Evolutionary conservation across 1,139 yeast genomes (phyloP).

Genomic region (Kodamaea sp.): DNA sequence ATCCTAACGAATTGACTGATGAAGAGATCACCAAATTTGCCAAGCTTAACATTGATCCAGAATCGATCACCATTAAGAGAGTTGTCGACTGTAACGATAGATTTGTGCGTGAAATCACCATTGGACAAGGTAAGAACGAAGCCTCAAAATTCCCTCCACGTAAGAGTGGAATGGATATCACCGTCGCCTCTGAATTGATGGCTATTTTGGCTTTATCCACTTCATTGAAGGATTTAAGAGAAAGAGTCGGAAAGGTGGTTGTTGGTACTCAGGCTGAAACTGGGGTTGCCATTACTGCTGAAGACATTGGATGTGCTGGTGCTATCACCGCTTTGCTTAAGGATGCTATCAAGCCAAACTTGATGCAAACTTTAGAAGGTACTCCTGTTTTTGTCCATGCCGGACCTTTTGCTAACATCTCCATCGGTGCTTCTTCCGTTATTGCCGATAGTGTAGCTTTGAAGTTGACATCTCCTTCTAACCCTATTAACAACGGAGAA

Average conservation of each 20-base stretch:
- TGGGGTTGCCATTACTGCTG: slow-evolving; percentile 93
- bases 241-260: slow-evolving; percentile 87
- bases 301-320: slow-evolving; percentile 96
- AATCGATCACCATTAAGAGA: slow-evolving; percentile 93
- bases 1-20: slow-evolving; percentile 78
- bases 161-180: slow-evolving; percentile 91
- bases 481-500: slow-evolving; percentile 43
- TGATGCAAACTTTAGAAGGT: slow-evolving; percentile 98
- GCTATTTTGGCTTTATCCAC: slow-evolving; percentile 92
- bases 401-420: slow-evolving; percentile 97
- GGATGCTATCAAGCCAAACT: slow-evolving; percentile 95
- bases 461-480: slow-evolving; percentile 62
- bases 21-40: slow-evolving; percentile 80
- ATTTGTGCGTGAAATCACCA: slow-evolving; percentile 85
- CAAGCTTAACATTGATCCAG: slow-evolving; percentile 90
- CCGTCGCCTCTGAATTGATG: slow-evolving; percentile 98
- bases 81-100: slow-evolving; percentile 97
- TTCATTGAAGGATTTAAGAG: slow-evolving; percentile 82
- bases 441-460: slow-evolving; percentile 95
- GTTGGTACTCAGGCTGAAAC: slow-evolving; percentile 76
- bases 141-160: slow-evolving; percentile 67
- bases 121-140: slow-evolving; percentile 94
- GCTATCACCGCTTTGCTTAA: slow-evolving; percentile 93
- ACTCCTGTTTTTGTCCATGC: slow-evolving; percentile 98
- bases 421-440: slow-evolving; percentile 95